A percentile compares a stretch with the other conserved stretches of the same genome.
These are phyloP conservation scores for Zygosaccharomyces bailii DNA, from an alignment of 805 yeast species.

Conservation along the genomic window DNA sequence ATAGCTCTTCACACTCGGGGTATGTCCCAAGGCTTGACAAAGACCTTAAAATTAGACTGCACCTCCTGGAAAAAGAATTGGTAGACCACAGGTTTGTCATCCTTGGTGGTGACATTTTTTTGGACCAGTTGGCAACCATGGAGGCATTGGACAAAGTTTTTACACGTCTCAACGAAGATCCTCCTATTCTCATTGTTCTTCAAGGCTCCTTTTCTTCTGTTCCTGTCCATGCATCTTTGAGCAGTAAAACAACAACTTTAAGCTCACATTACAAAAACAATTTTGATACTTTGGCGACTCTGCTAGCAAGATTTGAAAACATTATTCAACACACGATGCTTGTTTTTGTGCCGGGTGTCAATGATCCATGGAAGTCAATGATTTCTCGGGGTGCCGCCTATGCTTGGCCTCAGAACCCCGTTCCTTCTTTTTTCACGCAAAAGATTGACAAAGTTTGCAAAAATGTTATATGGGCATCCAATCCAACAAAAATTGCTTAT, in stretches of 20 bases:
- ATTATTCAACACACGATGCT: constrained; percentile 45
- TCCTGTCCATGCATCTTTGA: constrained; percentile 58
- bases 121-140: constrained; percentile 57
- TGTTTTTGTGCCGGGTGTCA: constrained; percentile 79
- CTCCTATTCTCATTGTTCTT: constrained; percentile 69
- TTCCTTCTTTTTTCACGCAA: constrained; percentile 70
- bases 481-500: constrained; percentile 77
- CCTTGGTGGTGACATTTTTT: constrained; percentile 68
- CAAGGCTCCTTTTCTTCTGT: constrained; percentile 74
- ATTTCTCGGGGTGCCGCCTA: constrained; percentile 58
- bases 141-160: constrained; percentile 68
- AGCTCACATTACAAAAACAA: constrained; percentile 58
- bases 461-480: constrained; percentile 59
- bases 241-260: constrained; percentile 47
- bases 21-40: constrained; percentile 58
- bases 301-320: constrained; percentile 50
- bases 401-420: constrained; percentile 66
- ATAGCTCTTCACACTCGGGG: constrained; percentile 32
- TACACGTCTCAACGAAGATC: constrained; percentile 47
- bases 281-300: constrained; percentile 70
- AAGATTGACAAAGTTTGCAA: constrained; percentile 58
- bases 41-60: constrained; percentile 52
- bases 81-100: constrained; percentile 58
- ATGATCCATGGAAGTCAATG: constrained; percentile 89
- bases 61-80: constrained; percentile 53